Evolutionary conservation across 2,329 filamentous ascomycete genomes (phyloP), one percentile per base, ranked within the genome.

Genomic region (Amesomyces nigricolor): DNA sequence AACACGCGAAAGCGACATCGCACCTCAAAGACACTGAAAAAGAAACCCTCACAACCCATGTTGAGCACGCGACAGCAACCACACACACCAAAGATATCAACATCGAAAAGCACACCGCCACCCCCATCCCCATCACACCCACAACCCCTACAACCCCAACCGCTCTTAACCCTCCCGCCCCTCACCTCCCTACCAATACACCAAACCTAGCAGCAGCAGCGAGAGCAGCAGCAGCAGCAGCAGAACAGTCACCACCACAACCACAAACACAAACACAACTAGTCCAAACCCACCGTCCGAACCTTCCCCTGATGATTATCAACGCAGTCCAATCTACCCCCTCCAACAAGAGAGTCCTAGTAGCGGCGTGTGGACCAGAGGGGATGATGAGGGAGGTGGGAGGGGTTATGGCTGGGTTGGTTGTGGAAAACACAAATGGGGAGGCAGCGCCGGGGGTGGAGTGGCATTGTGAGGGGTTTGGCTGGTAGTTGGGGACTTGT

Each of bases 381-480:
- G 65, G 69, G 4, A 61, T 80, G 48, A 75, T 78, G 67, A 66
- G 67, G 46, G 65, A 68, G 2, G 74, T 76, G n/a, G 70, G 77
- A 44, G 69, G 74, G 29, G 72, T 73, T 0, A 71, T 73, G 8
- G 76, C 77, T 2, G 67, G 66, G 30, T 70, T 70, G 59, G 78
- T 80, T 37, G 67, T 64, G 1, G 65, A 69, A 1, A 67, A 70
- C 22, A 19, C 17, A 19, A 19, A 19, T 35, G 32, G 8, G 32
- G 32, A 13, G 11, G 32, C 22, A 26, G 77, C 77, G 3, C 74
- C 77, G 1, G 74, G 72, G 29, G 70, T 80, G n/a, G 76, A 78
- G 62, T 66, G 79, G 46, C 76, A 79, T 62, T 75, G 72, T 58
- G 77, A 79, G 63, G 70, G 76, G 62, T 78, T 78, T 58, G 73